phyloP scores from a whole-genome alignment of 2,329 filamentous ascomycete species.

The Tolypocladium capitatum region DNA sequence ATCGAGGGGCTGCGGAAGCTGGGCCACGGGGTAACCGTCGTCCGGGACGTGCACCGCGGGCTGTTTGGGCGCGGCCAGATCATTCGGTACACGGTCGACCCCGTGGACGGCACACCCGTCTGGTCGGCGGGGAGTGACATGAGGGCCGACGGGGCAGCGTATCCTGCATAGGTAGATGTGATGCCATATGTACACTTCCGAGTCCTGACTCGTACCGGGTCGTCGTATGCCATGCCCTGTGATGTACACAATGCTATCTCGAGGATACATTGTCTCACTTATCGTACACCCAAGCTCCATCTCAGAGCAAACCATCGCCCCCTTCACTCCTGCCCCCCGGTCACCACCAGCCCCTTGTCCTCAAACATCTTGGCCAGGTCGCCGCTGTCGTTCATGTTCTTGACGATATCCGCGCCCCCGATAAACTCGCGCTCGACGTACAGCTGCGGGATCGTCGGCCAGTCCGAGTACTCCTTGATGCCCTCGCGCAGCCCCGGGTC shows the following conservation, averaged over 20 bases:
- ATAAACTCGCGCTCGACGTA: constrained; percentile 95
- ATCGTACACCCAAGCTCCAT: constrained; percentile 9
- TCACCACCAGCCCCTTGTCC: constrained; percentile 71
- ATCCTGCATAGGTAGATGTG: constrained; percentile 26
- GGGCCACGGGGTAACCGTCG: constrained; percentile 60
- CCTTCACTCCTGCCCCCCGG: constrained; percentile 31
- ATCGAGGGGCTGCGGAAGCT: constrained; percentile 52
- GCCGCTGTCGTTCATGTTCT: constrained; percentile 94
- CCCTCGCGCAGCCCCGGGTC: constrained; percentile 76
- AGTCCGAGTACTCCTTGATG: constrained; percentile 98
- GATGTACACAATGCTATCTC: background rate
- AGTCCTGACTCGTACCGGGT: background rate
- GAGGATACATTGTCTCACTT: background rate
- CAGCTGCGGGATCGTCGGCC: constrained; percentile 95
- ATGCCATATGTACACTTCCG: background rate
- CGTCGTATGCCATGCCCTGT: background rate
- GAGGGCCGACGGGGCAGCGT: constrained; percentile 66
- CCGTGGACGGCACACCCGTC: constrained; percentile 51
- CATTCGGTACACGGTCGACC: constrained; percentile 63
- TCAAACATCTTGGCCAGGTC: constrained; percentile 84
- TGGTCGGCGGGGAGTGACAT: constrained; percentile 86
- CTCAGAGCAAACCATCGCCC: constrained; percentile 7
- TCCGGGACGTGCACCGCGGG: constrained; percentile 50
- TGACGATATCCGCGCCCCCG: constrained; percentile 92
- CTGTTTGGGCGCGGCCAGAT: constrained; percentile 82